These are phyloP conservation scores for Candida montana DNA, from an alignment of 805 yeast genomes.

Conservation along the genomic window DNA sequence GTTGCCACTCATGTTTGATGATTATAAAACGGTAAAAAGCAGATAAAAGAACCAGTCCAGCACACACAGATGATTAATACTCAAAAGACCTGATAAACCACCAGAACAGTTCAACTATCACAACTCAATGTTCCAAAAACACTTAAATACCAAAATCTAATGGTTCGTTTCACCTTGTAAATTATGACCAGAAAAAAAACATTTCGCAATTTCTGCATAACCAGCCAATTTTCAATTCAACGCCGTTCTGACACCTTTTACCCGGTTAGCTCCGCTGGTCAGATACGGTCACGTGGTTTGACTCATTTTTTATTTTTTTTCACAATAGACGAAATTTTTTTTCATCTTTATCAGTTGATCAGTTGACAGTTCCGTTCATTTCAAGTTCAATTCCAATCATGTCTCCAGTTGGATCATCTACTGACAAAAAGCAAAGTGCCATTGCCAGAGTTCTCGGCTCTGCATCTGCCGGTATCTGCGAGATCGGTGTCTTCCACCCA, in stretches of 20 bases:
- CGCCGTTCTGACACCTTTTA: background rate
- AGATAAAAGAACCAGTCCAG: background rate
- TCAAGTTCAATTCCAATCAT: constrained; percentile 4
- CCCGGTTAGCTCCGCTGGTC: background rate
- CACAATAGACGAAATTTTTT: background rate
- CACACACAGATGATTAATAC: too few relatives aligned
- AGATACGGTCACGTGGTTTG: background rate
- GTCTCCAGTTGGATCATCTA: constrained; percentile 30
- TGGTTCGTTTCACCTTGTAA: too few relatives aligned
- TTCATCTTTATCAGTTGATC: background rate
- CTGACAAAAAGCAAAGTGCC: constrained; percentile 83
- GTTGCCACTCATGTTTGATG: constrained; percentile 3
- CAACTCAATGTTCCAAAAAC: too few relatives aligned
- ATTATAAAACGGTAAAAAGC: too few relatives aligned
- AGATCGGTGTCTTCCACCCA: constrained; percentile 96
- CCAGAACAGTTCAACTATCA: too few relatives aligned
- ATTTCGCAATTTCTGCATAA: too few relatives aligned
- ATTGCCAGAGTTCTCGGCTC: constrained; percentile 90
- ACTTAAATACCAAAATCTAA: too few relatives aligned
- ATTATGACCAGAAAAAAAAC: too few relatives aligned
- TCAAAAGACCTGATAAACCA: too few relatives aligned
- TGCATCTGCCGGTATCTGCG: constrained; percentile 96
- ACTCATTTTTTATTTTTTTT: background rate
- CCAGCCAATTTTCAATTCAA: too few relatives aligned
- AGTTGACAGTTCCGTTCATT: background rate